phyloP scores from a whole-genome alignment of 805 yeast species.

The Kodamaea restingae region DNA sequence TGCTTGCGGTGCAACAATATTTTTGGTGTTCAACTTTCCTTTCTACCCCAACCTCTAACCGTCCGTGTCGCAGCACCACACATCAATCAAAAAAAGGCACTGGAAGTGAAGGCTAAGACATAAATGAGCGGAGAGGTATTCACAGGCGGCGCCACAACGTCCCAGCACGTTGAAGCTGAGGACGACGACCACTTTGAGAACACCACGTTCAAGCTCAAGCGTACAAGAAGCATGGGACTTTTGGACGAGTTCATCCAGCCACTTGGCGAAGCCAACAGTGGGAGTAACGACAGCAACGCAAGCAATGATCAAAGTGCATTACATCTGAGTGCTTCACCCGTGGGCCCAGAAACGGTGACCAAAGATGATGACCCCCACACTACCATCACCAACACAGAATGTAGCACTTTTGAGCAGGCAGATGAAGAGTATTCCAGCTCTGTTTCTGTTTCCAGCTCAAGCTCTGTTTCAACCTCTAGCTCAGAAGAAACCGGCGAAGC shows the following conservation, averaged over 20 bases:
- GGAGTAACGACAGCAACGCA: background rate
- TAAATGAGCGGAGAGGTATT: conserved; percentile 27
- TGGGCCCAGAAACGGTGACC: background rate
- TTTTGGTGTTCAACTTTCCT: conserved; percentile 3
- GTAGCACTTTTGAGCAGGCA: no score
- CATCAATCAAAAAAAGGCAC: conserved; percentile 2
- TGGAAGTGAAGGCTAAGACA: background rate
- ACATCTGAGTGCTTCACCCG: background rate
- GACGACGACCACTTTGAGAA: conserved; percentile 67
- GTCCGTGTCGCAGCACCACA: conserved; percentile 1
- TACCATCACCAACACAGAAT: no score
- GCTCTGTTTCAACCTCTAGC: no score
- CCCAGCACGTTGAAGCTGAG: conserved; percentile 65
- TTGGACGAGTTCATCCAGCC: conserved; percentile 65
- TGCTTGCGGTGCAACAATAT: conserved; percentile 1
- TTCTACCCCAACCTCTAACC: conserved; percentile 1
- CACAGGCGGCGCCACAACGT: conserved; percentile 58
- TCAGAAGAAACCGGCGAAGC: no score
- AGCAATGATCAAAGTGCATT: background rate
- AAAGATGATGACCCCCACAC: no score
- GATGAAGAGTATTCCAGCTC: no score
- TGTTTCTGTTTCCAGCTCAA: no score
- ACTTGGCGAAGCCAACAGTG: background rate
- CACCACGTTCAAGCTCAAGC: conserved; percentile 67
- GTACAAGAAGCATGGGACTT: conserved; percentile 80